Evolutionary conservation across 2,329 filamentous ascomycete genomes (phyloP).

Genomic region (Fusarium praegraminearum): DNA sequence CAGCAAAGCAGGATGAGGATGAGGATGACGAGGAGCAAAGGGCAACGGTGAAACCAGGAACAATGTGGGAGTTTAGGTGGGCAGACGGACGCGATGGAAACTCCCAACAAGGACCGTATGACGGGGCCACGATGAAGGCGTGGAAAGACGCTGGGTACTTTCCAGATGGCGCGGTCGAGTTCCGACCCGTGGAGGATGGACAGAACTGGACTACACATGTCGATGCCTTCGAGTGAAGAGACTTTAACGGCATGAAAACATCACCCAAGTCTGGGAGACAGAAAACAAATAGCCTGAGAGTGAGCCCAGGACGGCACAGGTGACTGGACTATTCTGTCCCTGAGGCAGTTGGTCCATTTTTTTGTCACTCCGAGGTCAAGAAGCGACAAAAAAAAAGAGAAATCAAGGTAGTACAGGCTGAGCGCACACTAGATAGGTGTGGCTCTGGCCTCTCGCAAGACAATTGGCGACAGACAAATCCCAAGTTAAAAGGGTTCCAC

Average conservation of each 20-base stretch:
- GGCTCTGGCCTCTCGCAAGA: slow-evolving; percentile 26
- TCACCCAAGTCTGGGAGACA: slow-evolving; percentile 13
- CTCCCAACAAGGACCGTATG: slow-evolving; percentile 86
- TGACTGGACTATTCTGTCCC: background rate
- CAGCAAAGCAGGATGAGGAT: slow-evolving; percentile 45
- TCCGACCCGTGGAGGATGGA: slow-evolving; percentile 69
- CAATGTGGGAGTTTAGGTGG: slow-evolving; percentile 90
- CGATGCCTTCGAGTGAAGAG: slow-evolving; percentile 62
- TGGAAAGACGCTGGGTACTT: slow-evolving; percentile 97
- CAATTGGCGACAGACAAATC: slow-evolving; percentile 16
- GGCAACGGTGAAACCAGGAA: slow-evolving; percentile 38
- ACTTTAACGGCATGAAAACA: slow-evolving; percentile 21
- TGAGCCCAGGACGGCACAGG: background rate
- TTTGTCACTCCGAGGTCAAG: background rate
- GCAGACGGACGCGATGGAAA: slow-evolving; percentile 85
- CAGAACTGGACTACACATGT: slow-evolving; percentile 64
- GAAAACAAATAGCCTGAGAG: background rate
- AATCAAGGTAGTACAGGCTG: slow-evolving; percentile 7
- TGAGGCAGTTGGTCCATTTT: background rate
- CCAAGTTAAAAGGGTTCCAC: slow-evolving; percentile 32
- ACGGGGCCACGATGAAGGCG: slow-evolving; percentile 84
- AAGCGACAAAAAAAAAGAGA: background rate
- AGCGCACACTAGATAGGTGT: background rate
- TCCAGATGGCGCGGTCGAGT: slow-evolving; percentile 79
- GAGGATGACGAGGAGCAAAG: slow-evolving; percentile 27